These are phyloP conservation scores for Paulownia fortunei DNA, from an alignment of 257 asterid species.

Conservation along the genomic window DNA sequence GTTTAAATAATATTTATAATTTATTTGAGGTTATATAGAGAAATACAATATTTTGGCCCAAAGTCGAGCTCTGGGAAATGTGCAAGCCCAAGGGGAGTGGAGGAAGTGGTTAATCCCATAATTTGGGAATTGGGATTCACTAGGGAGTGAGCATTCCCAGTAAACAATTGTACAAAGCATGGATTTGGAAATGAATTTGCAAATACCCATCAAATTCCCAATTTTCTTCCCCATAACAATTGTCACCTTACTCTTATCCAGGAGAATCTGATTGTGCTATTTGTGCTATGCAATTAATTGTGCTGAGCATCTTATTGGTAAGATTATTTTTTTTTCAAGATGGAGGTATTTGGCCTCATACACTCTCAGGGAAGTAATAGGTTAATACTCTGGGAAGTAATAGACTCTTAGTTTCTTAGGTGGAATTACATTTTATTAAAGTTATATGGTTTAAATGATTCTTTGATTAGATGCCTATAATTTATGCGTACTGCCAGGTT, in stretches of 20 bases:
- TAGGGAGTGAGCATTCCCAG: no score
- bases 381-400: background rate
- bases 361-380: background rate
- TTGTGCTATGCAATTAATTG: conserved; percentile 1
- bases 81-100: background rate
- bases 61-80: background rate
- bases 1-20: background rate
- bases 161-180: background rate
- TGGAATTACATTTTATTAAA: background rate
- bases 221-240: background rate
- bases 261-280: background rate
- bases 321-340: background rate
- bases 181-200: no score
- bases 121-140: background rate
- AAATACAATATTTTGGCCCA: background rate
- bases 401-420: background rate
- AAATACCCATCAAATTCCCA: background rate
- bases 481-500: conserved; percentile 52
- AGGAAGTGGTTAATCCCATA: background rate
- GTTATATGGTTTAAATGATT: conserved; percentile 8
- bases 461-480: background rate
- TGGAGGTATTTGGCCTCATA: background rate
- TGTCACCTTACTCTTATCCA: background rate
- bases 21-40: background rate
- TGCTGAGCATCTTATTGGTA: background rate